Evolutionary conservation across 2,329 filamentous ascomycete species (phyloP), one percentile per base, ranked within the genome.

Genomic region (Cordyceps cicadae): DNA sequence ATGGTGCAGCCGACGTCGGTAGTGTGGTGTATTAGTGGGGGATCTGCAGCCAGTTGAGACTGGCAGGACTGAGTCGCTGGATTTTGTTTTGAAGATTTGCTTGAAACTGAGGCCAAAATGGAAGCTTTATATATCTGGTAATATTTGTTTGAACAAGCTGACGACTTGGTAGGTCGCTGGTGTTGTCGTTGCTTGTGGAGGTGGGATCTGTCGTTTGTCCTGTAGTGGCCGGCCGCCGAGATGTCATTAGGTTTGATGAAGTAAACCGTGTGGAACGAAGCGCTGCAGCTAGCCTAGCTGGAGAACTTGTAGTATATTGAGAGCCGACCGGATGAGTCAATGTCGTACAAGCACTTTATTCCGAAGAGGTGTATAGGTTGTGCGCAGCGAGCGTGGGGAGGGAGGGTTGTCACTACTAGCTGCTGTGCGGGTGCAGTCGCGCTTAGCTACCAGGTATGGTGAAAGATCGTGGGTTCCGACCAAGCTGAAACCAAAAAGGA

Each of bases 1-100:
- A 85, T 85, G 70, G 71, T 53, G 39, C 51, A 26, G 21, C n/a
- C 50, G 50, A 14, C 14, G 32, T 17, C 12, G 32, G 19, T 46
- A 32, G 29, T 48, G 58, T 21, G 50, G 1, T 49, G 50, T 54
- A 49, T 43, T 60, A 54, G 58, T 60, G 58, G 58, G 34, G 58
- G 41, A 49, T 48, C 1, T 59, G 48, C 48, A 59, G 49, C 19
- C 9, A 49, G 49, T 11, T 2, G 9, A 24, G 37, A 9, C 48
- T 21, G 46, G 24, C 34, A 11, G 14, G 34, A 26, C 39, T 29
- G 19, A n/a, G 37, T 51, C 43, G 2, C 9, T 11, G 37, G 14
- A 5, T n/a, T 8, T 32, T 41, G 15, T 32, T 24, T 24, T 24
- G 4, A 24, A 24, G 46, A 17, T 21, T 12, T 32, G 21, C 12